Evolutionary conservation across 345 rosid species (phyloP).

Genomic region (Gossypium stocksii): DNA sequence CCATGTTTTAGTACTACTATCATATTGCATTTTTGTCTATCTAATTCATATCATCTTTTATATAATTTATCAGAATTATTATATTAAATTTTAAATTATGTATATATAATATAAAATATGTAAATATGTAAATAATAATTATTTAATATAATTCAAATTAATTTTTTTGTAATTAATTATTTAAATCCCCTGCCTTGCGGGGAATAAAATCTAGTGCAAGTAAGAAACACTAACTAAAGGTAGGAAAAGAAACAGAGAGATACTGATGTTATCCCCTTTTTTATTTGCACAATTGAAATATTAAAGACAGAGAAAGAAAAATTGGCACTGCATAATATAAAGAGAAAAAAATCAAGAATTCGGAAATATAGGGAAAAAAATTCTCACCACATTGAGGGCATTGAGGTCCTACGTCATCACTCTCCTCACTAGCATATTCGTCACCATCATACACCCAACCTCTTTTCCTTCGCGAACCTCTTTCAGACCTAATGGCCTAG

Average conservation of each 20-base stretch:
- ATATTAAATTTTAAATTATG: no score
- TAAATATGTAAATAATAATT: no score
- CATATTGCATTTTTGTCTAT: no score
- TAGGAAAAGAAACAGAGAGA: background rate
- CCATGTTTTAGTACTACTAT: no score
- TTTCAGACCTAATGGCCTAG: constrained; percentile 60
- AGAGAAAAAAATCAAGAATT: background rate
- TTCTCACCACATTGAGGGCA: constrained; percentile 87
- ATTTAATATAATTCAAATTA: no score
- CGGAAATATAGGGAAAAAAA: background rate
- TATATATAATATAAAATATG: no score
- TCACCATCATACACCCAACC: constrained; percentile 27
- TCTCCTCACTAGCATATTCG: constrained; percentile 27
- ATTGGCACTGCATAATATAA: background rate
- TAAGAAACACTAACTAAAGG: background rate
- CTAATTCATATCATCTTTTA: no score
- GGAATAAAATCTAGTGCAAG: background rate
- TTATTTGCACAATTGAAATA: background rate
- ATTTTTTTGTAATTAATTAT: no score
- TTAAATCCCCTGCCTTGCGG: no score
- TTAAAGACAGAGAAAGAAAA: background rate
- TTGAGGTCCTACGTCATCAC: constrained; percentile 32
- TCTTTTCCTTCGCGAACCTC: constrained; percentile 43
- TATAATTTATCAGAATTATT: no score
- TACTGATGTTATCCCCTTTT: background rate